Evolutionary conservation across 768 basidiomycete species (phyloP), one percentile per base, ranked within the genome.

Genomic region (Boletus fagicola): DNA sequence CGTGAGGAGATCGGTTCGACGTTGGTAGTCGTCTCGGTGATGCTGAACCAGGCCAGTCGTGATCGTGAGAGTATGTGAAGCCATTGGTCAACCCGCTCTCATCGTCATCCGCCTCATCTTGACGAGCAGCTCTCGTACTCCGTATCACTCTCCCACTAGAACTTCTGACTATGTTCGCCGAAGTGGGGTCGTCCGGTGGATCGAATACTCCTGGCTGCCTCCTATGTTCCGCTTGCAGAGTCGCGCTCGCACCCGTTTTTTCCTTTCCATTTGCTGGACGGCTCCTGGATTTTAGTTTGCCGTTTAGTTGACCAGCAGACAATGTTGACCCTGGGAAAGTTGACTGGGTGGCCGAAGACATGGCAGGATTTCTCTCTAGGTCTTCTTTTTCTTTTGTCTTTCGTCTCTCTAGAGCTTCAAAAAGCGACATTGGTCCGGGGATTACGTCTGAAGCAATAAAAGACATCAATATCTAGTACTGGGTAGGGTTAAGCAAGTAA

Each of bases 321-420:
- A 56, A 60, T 31, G 58, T 57, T 39, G 68, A 63, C 13, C 65
- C 63, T 54, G 68, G 67, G 46, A 72, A 56, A 64, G 55, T 62
- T 39, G 65, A 68, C 51, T 59, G 68, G 36, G 66, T 59, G n/a
- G 72, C 66, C 36, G 68, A 71, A 39, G 73, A 72, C 69, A 83
- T 74, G 35, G 81, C 81, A 38, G 84, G 83, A 64, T 86, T 80
- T 49, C 81, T 83, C 53, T 85, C 80, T n/a, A 83, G 67, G n/a
- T 81, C 68, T 62, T 78, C 80, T 56, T 78, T 81, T 70, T 80
- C 81, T 61, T 80, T 83, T 3, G 72, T 74, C 56, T 77, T 77
- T 38, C 83, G 81, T 53, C 79, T 74, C 39, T 77, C 72, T 28
- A 90, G 71, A n/a, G 89, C 89, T 45, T 83, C 83, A 4, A 73